Evolutionary conservation across 2,329 filamentous ascomycete species (phyloP), one percentile per base, ranked within the genome.

Genomic region (Aspergillus versicolor): DNA sequence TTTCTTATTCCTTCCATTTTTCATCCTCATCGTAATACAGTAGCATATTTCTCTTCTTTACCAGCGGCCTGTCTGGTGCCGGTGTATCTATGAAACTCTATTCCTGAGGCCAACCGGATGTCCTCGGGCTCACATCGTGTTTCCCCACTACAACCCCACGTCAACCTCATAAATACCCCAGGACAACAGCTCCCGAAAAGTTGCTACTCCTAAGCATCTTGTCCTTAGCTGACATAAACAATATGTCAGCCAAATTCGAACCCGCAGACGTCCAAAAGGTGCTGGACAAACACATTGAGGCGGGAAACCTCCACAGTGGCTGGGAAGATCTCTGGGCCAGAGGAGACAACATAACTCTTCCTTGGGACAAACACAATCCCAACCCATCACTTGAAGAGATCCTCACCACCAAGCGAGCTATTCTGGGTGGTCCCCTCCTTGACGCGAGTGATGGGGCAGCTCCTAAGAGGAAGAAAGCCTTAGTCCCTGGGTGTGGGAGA

Each of bases 401-500:
- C 1, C 72, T 88, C 24, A 64, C 73, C 9, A 67, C 76, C 54
- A 67, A 69, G 4, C 63, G 61, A 2, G 65, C 71, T 13, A 67
- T 76, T 4, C 65, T 82, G 27, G 76, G 76, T 3, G 65, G 62
- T 1, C 63, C 73, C 4, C 59, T 73, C 58, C 47, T 70, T 8
- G n/a, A 34, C 7, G 30, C 41, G 4, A 51, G 57, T 12, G 58
- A 65, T 52, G 61, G 53, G 13, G 58, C 61, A 9, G 43, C 65
- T 22, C 63, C 57, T 32, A 65, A 64, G 40, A 67, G 75, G 54
- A 83, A 82, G 64, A 79, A 77, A 56, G 91, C 88, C 1, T 78
- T 95, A 8, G 88, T 96, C 0, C 89, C 91, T 0, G 91, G 91
- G 5, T 96, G 91, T 73, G 92, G 91, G 0, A 83, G 84, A 46